A percentile compares a stretch with the other conserved stretches of the same genome.
phyloP scores from a whole-genome alignment of 1,139 yeast genomes.

The Yamadazyma diospyri region DNA sequence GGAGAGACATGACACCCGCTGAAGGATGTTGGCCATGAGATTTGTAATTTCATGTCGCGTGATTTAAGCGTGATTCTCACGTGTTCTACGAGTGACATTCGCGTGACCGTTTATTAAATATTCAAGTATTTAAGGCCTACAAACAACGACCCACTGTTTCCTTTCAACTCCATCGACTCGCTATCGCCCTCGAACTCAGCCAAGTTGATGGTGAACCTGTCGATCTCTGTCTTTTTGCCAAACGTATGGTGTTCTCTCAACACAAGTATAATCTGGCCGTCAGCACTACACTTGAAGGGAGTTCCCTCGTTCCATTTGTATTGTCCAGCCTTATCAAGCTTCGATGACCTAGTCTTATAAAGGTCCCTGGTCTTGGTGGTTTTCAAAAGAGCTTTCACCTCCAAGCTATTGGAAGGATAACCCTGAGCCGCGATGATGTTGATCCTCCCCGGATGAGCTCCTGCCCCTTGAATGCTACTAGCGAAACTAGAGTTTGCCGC shows the following conservation, averaged over 20 bases:
- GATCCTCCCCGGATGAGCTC: slow-evolving; percentile 52
- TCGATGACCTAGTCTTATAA: slow-evolving; percentile 61
- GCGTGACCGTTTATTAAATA: too few species aligned
- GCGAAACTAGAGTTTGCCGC: slow-evolving; percentile 35
- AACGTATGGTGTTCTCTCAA: slow-evolving; percentile 69
- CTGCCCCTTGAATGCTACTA: slow-evolving; percentile 34
- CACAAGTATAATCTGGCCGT: slow-evolving; percentile 54
- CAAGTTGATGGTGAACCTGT: slow-evolving; percentile 45
- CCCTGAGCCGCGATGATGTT: slow-evolving; percentile 45
- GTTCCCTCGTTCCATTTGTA: slow-evolving; percentile 64
- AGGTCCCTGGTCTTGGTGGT: slow-evolving; percentile 57
- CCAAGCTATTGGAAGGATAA: slow-evolving; percentile 29
- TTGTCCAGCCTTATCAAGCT: slow-evolving; percentile 44
- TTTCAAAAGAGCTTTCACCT: slow-evolving; percentile 50
- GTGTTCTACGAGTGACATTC: too few species aligned
- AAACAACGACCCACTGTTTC: slow-evolving; percentile 28
- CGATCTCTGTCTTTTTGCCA: slow-evolving; percentile 68
- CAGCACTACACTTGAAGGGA: slow-evolving; percentile 63
- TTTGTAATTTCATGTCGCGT: too few species aligned
- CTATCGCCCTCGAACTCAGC: slow-evolving; percentile 33
- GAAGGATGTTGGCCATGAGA: too few species aligned
- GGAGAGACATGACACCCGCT: too few species aligned
- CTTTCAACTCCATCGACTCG: slow-evolving; percentile 25
- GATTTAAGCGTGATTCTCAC: too few species aligned
- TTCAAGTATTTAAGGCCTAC: slow-evolving; percentile 32